Base-by-base conservation (phyloP, 169 alveolate species). In the Eimeria praecox region DNA sequence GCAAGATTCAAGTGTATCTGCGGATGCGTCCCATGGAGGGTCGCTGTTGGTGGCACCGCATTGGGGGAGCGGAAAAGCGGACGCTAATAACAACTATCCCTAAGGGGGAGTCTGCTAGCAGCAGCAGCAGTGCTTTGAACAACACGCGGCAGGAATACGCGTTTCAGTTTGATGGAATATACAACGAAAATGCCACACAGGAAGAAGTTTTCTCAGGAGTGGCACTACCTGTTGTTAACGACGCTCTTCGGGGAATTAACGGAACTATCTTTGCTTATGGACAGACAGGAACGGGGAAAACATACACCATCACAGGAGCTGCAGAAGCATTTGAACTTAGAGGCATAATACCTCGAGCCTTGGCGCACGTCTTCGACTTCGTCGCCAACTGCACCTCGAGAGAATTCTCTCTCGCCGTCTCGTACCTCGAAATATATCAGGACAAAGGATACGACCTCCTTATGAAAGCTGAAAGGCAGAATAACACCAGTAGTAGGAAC, bases 221-320 rank as follows among this genome's bases (percentile, higher is more conserved):
- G 27, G 99, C 99, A 16, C 52, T 64, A 12, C 96, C 97, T 24
- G 95, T 92, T 27, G 71, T 95, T 40, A 82, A 95, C 27, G 95
- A 52, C 52, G 94, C 82, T 10, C 83, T 62, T 5, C 40, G 97
- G 69, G 99, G 99, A 1, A 97, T 96, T 73, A 98, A 98, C 91
- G 99, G 98, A n/a, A 98, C 99, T 38, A 95, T 98, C 33, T 98
- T 98, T 94, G 99, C 99, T 12, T 98, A 98, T 96, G 99, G 99
- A 62, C 98, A 98, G 92, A 98, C 99, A 38, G 99, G 99, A 27
- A 96, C 98, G 6, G 99, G 99, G 33, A 98, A 98, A 90, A 98
- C 99, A 0, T 98, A 93, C 94, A 98, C 99, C 8, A 98, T 98
- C 87, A 98, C 99, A 24, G 99, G 99, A 35, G 98, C 98, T 16